phyloP scores from a whole-genome alignment of 2,329 filamentous ascomycete species.

The Rhinocladiella mackenziei region DNA sequence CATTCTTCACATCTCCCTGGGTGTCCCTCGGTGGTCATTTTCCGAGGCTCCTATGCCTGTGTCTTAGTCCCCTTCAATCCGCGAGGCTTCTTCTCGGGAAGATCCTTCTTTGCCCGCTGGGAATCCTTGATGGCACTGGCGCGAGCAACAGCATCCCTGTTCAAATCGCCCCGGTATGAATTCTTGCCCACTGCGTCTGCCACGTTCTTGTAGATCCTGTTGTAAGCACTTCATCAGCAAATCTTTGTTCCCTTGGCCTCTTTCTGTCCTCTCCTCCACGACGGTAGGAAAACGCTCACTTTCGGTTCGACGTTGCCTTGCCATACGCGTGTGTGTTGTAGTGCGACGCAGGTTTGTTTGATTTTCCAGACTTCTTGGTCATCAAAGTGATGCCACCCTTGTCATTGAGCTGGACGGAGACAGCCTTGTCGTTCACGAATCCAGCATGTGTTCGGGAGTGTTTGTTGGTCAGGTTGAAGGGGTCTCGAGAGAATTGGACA shows the following conservation, averaged over 20 bases:
- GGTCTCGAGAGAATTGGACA: constrained; percentile 88
- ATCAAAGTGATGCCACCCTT: constrained; percentile 76
- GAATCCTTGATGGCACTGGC: constrained; percentile 78
- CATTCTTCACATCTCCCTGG: no score
- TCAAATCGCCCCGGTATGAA: constrained; percentile 79
- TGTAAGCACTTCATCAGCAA: constrained; percentile 25
- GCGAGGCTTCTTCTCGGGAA: constrained; percentile 68
- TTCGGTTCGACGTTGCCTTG: constrained; percentile 70
- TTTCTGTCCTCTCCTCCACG: not conserved
- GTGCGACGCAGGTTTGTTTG: constrained; percentile 68
- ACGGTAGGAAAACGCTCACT: constrained; percentile 53
- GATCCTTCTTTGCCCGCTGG: constrained; percentile 73
- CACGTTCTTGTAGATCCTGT: constrained; percentile 82
- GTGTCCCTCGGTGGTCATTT: no score
- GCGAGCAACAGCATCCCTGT: constrained; percentile 74
- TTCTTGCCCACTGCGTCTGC: constrained; percentile 77
- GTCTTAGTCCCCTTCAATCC: constrained; percentile 75
- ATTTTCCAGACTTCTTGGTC: constrained; percentile 72
- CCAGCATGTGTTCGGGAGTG: constrained; percentile 91
- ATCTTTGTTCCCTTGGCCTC: constrained; percentile 6
- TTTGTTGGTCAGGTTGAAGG: constrained; percentile 87
- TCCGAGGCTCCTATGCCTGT: constrained; percentile 30
- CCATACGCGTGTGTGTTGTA: constrained; percentile 65
- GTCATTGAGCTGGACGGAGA: constrained; percentile 68
- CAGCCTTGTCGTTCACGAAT: constrained; percentile 89